Percentiles rank a stretch among this genome's conserved stretches.
These are phyloP conservation scores for Anisodus tanguticus DNA, from an alignment of 257 asterid species.

Conservation along the genomic window DNA sequence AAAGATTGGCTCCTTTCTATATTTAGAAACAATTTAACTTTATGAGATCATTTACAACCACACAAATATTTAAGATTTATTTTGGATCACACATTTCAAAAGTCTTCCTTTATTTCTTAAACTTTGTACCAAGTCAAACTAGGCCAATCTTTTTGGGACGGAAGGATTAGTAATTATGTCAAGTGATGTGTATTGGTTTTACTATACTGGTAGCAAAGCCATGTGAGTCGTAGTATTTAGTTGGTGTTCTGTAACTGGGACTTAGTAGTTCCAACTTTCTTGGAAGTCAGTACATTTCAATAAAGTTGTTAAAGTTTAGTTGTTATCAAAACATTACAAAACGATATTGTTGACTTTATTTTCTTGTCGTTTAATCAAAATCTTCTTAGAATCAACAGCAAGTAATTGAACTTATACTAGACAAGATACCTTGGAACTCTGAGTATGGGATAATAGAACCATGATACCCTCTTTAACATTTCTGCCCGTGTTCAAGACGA, in stretches of 20 bases:
- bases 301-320: background rate
- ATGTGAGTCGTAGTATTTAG: background rate
- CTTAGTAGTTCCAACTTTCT: background rate
- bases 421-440: background rate
- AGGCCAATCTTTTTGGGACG: too few species aligned
- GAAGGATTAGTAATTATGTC: too few species aligned
- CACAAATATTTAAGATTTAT: too few species aligned
- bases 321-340: background rate
- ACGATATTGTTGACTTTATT: background rate
- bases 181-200: background rate
- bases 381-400: background rate
- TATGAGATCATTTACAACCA: too few species aligned
- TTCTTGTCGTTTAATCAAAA: background rate
- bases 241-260: background rate
- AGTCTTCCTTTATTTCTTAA: too few species aligned
- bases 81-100: too few species aligned
- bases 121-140: too few species aligned
- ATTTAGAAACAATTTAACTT: too few species aligned
- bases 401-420: background rate
- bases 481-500: background rate
- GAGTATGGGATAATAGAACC: background rate
- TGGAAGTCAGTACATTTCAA: background rate
- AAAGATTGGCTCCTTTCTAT: too few species aligned
- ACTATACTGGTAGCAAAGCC: background rate
- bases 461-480: background rate